Evolutionary conservation across 2,329 filamentous ascomycete genomes (phyloP), one percentile per base, ranked within the genome.

Genomic region (Thermoascus crustaceus): DNA sequence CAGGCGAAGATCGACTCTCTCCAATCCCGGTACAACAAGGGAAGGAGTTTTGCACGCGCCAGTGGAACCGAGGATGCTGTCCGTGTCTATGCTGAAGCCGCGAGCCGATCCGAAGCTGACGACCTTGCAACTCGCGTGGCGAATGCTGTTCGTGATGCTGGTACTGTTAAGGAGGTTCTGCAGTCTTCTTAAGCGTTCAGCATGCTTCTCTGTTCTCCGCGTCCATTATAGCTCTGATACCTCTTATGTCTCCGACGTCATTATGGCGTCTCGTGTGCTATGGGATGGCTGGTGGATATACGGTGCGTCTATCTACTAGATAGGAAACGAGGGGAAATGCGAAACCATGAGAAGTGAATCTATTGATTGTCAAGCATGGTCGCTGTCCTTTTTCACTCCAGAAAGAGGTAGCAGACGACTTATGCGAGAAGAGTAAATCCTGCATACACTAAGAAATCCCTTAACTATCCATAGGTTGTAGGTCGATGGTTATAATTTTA

Each of bases 61-160:
- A 91, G 83, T 46, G 91, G 91, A 19, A 98, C 91, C 0, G 91
- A 98, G 63, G 93, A 98, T 60, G 89, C 87, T 2, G 88, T 94
- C 50, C 77, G 91, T 43, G 88, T 98, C 13, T 98, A 98, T 56
- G 89, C 89, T 5, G 91, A 98, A 66, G 91, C 91, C 3, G 85
- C 84, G 23, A 91, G 85, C 30, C 78, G 84, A 44, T 83, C 80
- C 10, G 89, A 96, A 63, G 87, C 88, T 1, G 88, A 95, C 52
- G 87, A 94, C 61, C 72, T 96, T 43, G 86, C 88, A 39, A 79
- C 79, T 50, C 85, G 86, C 58, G 86, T 96, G 31, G 79, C 82
- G 10, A 73, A 77, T 46, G 76, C 87, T 43, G 80, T 91, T 39
- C 76, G 80, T 60, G 75, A 79, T 32, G 66, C 61, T 26, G 66